These are phyloP conservation scores for Glaciozyma antarctica DNA, from an alignment of 768 basidiomycete species.

Conservation along the genomic window DNA sequence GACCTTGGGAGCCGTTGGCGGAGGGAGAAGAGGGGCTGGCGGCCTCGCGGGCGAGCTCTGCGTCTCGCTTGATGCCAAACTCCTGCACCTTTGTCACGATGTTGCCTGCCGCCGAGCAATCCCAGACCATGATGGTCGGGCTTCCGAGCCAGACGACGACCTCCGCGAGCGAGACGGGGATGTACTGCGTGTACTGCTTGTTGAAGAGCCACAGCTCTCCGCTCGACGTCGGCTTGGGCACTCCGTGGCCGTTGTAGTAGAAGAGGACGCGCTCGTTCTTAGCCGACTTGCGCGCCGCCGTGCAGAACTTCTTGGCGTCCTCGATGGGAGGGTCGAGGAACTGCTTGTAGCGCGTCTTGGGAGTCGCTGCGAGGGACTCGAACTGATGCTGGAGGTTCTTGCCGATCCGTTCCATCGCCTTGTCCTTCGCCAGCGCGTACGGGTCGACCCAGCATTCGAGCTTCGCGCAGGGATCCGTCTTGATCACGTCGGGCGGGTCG, in stretches of 20 bases:
- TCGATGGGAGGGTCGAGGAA: slow-evolving; percentile 91
- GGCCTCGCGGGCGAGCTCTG: slow-evolving; percentile 36
- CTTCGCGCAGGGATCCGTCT: slow-evolving; percentile 89
- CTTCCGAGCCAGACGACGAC: slow-evolving; percentile 88
- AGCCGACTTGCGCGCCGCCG: slow-evolving; percentile 70
- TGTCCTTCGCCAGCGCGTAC: slow-evolving; percentile 77
- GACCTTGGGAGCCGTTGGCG: not conserved
- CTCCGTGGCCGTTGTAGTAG: slow-evolving; percentile 98
- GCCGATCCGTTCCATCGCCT: slow-evolving; percentile 88
- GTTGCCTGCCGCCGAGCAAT: slow-evolving; percentile 94
- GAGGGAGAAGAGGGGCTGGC: slow-evolving; percentile 53
- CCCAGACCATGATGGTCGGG: slow-evolving; percentile 97
- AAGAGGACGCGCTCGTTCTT: slow-evolving; percentile 90
- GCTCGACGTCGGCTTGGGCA: slow-evolving; percentile 88
- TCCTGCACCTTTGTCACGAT: slow-evolving; percentile 78
- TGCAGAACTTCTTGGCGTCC: slow-evolving; percentile 79
- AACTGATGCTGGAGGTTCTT: slow-evolving; percentile 90
- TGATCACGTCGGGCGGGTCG: slow-evolving; percentile 94
- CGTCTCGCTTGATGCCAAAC: slow-evolving; percentile 40
- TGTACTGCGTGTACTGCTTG: slow-evolving; percentile 92
- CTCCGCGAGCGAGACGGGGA: slow-evolving; percentile 88
- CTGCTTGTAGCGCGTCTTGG: slow-evolving; percentile 68
- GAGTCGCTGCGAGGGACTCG: slow-evolving; percentile 86
- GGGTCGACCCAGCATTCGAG: slow-evolving; percentile 98
- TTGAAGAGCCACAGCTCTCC: slow-evolving; percentile 99